Evolutionary conservation across 2,329 filamentous ascomycete genomes (phyloP).

Genomic region (Botrytis byssoidea): DNA sequence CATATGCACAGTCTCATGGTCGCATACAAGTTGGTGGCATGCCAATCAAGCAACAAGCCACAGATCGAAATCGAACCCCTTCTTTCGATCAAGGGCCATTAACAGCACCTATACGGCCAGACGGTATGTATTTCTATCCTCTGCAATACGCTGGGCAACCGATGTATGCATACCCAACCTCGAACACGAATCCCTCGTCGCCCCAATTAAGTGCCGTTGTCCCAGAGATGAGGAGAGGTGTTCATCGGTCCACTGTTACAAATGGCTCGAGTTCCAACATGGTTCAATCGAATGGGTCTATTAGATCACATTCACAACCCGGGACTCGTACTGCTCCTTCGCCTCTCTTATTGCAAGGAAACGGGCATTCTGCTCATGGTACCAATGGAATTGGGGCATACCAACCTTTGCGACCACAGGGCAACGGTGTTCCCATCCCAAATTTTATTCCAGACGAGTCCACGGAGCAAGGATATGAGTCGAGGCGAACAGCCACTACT

Average conservation of each 20-base stretch:
- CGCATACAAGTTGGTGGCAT: constrained; percentile 38
- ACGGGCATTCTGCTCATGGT: constrained; percentile 39
- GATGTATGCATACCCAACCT: constrained; percentile 51
- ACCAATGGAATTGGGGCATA: constrained; percentile 38
- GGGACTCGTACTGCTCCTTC: constrained; percentile 46
- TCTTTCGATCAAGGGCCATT: constrained; percentile 62
- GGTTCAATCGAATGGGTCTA: constrained; percentile 51
- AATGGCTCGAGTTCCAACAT: constrained; percentile 47
- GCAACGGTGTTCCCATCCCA: constrained; percentile 53
- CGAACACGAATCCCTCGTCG: constrained; percentile 56
- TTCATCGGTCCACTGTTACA: constrained; percentile 53
- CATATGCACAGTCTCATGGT: constrained; percentile 45
- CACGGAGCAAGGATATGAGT: constrained; percentile 29
- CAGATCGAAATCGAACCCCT: constrained; percentile 55
- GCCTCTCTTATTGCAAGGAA: constrained; percentile 41
- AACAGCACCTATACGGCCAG: constrained; percentile 54
- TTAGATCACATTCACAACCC: constrained; percentile 66
- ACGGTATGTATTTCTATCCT: constrained; percentile 54
- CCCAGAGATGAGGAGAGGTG: constrained; percentile 56
- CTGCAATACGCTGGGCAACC: constrained; percentile 43
- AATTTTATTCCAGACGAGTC: constrained; percentile 57
- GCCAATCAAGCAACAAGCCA: constrained; percentile 43
- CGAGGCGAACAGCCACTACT: constrained; percentile 26
- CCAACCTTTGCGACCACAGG: constrained; percentile 31
- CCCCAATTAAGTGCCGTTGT: constrained; percentile 47